phyloP scores from a whole-genome alignment of 306 rosid species.

The Clitoria ternatea region DNA sequence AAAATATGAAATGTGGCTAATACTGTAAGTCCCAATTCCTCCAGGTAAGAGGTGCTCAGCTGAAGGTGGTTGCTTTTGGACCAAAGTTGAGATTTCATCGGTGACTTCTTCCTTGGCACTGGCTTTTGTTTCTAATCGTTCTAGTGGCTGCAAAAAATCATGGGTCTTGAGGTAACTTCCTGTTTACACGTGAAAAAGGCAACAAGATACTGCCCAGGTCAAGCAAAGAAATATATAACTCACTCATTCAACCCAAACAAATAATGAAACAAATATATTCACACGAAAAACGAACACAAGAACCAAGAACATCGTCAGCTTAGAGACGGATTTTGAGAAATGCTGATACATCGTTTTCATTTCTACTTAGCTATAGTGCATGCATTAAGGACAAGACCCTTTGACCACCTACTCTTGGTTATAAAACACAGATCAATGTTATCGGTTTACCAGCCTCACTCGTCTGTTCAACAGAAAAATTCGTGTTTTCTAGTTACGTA shows the following conservation, averaged over 20 bases:
- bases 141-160: conserved; percentile 91
- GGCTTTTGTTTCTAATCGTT: conserved; percentile 43
- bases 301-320: not conserved
- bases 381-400: not conserved
- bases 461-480: too few species aligned
- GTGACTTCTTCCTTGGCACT: conserved; percentile 63
- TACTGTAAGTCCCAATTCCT: conserved; percentile 94
- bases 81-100: conserved; percentile 46
- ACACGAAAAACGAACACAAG: not conserved
- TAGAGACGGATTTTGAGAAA: not conserved
- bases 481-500: too few species aligned
- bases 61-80: conserved; percentile 46
- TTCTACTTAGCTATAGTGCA: conserved; percentile 6
- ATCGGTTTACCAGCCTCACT: too few species aligned
- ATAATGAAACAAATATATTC: not conserved
- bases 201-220: not conserved
- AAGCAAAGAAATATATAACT: not conserved
- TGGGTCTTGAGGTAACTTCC: conserved; percentile 81
- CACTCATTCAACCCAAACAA: not conserved
- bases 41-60: conserved; percentile 87
- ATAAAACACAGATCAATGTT: too few species aligned
- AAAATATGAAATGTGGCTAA: conserved; percentile 68
- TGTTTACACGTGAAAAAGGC: conserved; percentile 36
- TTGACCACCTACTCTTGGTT: too few species aligned
- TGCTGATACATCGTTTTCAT: conserved; percentile 21